A percentile compares a stretch with the other conserved stretches of the same genome.
Evolutionary conservation across 441 rosid genomes (phyloP).

Genomic region (Pelargonium cotyledonis): DNA sequence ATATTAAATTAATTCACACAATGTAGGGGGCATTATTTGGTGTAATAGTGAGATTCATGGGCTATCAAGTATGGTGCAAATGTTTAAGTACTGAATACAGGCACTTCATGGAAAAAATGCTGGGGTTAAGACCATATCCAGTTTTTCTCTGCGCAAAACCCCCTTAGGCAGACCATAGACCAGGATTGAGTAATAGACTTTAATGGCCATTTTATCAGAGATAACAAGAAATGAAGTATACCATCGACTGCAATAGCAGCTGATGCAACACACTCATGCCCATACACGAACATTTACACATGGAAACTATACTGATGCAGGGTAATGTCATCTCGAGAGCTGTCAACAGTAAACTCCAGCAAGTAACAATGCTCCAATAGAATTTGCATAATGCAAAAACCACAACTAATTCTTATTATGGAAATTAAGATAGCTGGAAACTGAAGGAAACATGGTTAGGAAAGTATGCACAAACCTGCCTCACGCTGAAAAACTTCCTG

Average conservation of each 20-base stretch:
- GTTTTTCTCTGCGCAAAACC: neutral
- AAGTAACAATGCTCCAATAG: neutral
- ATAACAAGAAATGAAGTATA: neutral
- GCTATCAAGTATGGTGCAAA: neutral
- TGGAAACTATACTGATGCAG: too few relatives aligned
- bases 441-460: neutral
- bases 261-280: too few relatives aligned
- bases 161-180: neutral
- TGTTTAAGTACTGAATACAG: neutral
- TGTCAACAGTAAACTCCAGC: too few relatives aligned
- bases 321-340: too few relatives aligned
- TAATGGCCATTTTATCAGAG: neutral
- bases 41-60: neutral
- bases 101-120: neutral
- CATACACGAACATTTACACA: too few relatives aligned
- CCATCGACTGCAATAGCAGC: too few relatives aligned
- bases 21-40: neutral
- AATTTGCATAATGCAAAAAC: neutral
- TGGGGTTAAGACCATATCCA: neutral
- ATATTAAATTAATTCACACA: neutral
- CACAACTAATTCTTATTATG: neutral
- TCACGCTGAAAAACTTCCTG: constrained; percentile 74
- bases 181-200: neutral
- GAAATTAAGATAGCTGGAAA: constrained; percentile 1
- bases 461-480: constrained; percentile 59